A percentile compares a stretch with the other conserved stretches of the same genome.
These are phyloP conservation scores for Auriscalpium orientale DNA, from an alignment of 768 basidiomycete species.

Conservation along the genomic window DNA sequence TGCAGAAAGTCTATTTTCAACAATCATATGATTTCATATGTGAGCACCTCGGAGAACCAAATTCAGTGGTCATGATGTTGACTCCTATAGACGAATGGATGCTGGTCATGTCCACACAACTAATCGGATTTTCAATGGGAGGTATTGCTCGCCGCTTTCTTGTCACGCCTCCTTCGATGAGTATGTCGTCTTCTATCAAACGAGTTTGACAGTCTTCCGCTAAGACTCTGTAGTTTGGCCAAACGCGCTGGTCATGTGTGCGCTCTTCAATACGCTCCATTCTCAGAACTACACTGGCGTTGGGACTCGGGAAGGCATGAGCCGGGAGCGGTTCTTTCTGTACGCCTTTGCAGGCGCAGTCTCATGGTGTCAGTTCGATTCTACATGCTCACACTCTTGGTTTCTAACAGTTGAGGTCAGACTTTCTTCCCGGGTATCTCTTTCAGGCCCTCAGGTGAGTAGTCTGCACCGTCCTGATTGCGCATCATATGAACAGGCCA, in stretches of 20 bases:
- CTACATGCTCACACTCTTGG: constrained; percentile 21
- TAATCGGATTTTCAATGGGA: constrained; percentile 79
- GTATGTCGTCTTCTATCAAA: constrained; percentile 6
- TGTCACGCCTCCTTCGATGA: constrained; percentile 47
- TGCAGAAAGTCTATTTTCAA: constrained; percentile 61
- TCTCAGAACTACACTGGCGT: constrained; percentile 56
- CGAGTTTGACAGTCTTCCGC: not conserved
- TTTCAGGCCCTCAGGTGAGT: constrained; percentile 18
- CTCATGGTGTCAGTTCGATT: constrained; percentile 42
- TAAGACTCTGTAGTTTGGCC: constrained; percentile 50
- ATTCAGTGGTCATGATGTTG: constrained; percentile 16
- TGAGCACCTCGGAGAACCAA: constrained; percentile 6
- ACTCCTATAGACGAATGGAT: constrained; percentile 59
- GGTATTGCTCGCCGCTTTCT: constrained; percentile 69
- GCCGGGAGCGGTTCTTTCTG: constrained; percentile 69
- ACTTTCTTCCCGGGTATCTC: constrained; percentile 40
- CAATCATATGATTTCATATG: constrained; percentile 46
- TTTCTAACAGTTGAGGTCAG: constrained; percentile 14
- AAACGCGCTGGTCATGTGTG: constrained; percentile 60
- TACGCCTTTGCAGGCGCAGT: constrained; percentile 49
- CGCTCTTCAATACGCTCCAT: constrained; percentile 70
- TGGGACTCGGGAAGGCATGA: constrained; percentile 53
- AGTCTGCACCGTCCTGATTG: not conserved
- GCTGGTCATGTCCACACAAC: constrained; percentile 67
- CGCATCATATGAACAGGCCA: constrained; percentile 20